Base-by-base conservation (phyloP, 257 asterid species). In the Anisodus tanguticus region DNA sequence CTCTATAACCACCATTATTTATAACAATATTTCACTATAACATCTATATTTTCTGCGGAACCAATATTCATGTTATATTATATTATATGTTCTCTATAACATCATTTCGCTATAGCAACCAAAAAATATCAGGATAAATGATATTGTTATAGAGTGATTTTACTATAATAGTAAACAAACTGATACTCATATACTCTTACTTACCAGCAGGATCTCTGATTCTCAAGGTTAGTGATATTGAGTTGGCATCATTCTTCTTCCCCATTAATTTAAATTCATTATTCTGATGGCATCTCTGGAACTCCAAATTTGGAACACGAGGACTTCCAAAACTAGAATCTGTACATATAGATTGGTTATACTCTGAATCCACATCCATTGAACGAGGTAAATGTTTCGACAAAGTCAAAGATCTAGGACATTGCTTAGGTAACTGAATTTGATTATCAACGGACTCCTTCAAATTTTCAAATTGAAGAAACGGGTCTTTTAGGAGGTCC, bases 361-460 rank as follows among this genome's bases (percentile, higher is more conserved):
- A 89, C 35, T 91, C 97, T 5, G 87, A 78, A 84, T 92, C 97
- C 74, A 92, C 87, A 53, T 94, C 98, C 94, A 94, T 94, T 19
- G 90, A 87, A 49, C 81, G 88, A n/a, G 91, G 90, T 69, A 87
- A 91, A 22, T 41, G 72, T 26, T 87, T 84, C 84, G 43, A 39
- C 47, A 85, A 67, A 83, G 87, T 88, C 63, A 82, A 37, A 2
- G 91, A 83, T 87, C 84, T 83, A 74, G 92, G 90, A 64, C 84
- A 84, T 66, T 87, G 89, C 37, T 82, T 84, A 19, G 87, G 85
- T 81, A 88, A 80, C 82, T 83, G 81, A 69, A 86, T 76, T 37
- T 87, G 82, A 83, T 88, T 87, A 41, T 57, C 79, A n/a, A 81
- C 43, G 3, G 85, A 71, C 82, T 83, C 87, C 82, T 85, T 89